These are phyloP conservation scores for Juncus inflexus DNA, from an alignment of 176 grass and related monocot species.

Conservation along the genomic window DNA sequence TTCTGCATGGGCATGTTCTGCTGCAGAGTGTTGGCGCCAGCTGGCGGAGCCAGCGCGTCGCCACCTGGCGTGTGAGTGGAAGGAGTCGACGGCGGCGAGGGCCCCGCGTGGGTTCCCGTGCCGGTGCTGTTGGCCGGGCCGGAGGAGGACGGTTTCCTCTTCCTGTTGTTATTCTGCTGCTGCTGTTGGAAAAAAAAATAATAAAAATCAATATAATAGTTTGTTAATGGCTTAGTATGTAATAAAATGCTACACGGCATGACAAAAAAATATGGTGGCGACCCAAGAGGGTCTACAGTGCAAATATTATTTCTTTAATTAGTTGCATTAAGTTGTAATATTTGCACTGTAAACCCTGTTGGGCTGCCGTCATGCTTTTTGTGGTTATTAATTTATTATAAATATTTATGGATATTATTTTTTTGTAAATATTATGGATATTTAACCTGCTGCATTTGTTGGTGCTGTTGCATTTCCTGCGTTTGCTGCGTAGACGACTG, in stretches of 20 bases:
- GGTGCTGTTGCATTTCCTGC: constrained; percentile 64
- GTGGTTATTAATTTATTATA: too few species aligned
- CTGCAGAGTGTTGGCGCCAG: constrained; percentile 44
- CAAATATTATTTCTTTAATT: too few species aligned
- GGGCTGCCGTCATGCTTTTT: too few species aligned
- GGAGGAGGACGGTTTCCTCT: constrained; percentile 84
- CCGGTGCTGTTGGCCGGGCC: constrained; percentile 87
- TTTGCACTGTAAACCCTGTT: too few species aligned
- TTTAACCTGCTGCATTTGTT: constrained; percentile 68
- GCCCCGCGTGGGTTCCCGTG: constrained; percentile 77
- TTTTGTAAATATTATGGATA: too few species aligned
- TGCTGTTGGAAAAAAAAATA: background rate
- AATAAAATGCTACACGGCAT: too few species aligned
- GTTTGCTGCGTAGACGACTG: constrained; percentile 64
- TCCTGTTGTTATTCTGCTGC: constrained; percentile 57
- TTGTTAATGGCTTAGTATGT: too few species aligned
- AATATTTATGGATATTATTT: too few species aligned
- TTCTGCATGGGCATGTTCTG: constrained; percentile 46
- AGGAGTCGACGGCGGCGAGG: constrained; percentile 88
- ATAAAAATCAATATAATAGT: too few species aligned
- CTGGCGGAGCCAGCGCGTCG: constrained; percentile 35
- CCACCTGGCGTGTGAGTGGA: constrained; percentile 79
- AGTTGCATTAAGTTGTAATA: too few species aligned
- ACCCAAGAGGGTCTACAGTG: too few species aligned
- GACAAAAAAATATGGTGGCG: too few species aligned